Evolutionary conservation across 306 rosid genomes (phyloP).

Genomic region (Argentina anserina): DNA sequence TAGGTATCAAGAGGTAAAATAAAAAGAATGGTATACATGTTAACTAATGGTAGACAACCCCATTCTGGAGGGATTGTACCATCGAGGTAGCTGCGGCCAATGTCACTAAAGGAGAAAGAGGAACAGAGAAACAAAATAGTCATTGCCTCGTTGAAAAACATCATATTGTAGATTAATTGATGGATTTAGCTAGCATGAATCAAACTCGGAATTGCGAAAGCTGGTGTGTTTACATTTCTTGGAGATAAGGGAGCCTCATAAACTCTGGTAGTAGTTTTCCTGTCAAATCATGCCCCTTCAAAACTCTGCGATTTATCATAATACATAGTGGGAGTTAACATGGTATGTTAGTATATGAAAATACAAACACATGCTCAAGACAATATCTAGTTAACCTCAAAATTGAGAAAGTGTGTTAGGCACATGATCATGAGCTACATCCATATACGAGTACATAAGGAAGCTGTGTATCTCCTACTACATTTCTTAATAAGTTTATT

Average conservation of each 20-base stretch:
- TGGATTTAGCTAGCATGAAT: background rate
- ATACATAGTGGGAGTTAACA: too few species aligned
- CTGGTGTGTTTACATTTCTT: slow-evolving; percentile 40
- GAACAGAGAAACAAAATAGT: background rate
- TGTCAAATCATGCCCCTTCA: slow-evolving; percentile 47
- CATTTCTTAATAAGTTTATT: too few species aligned
- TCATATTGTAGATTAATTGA: background rate
- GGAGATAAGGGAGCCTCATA: slow-evolving; percentile 42
- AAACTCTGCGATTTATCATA: slow-evolving; percentile 29
- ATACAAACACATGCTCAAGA: background rate
- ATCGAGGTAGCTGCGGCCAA: slow-evolving; percentile 51
- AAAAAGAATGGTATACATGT: slow-evolving; percentile 32
- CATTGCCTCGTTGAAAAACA: background rate
- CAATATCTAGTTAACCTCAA: background rate
- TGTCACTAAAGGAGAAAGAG: slow-evolving; percentile 38
- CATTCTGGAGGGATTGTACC: slow-evolving; percentile 59
- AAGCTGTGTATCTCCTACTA: too few species aligned
- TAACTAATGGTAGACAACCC: slow-evolving; percentile 44
- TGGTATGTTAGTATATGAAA: fast-evolving
- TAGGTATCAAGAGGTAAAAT: background rate
- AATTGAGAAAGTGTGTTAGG: too few species aligned
- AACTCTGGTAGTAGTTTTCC: slow-evolving; percentile 52
- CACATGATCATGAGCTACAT: too few species aligned
- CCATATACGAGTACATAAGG: too few species aligned
- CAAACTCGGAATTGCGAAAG: background rate